Percentiles rank a stretch among this genome's conserved stretches.
These are phyloP conservation scores for Triadica sebifera DNA, from an alignment of 345 rosid genomes.

Conservation along the genomic window DNA sequence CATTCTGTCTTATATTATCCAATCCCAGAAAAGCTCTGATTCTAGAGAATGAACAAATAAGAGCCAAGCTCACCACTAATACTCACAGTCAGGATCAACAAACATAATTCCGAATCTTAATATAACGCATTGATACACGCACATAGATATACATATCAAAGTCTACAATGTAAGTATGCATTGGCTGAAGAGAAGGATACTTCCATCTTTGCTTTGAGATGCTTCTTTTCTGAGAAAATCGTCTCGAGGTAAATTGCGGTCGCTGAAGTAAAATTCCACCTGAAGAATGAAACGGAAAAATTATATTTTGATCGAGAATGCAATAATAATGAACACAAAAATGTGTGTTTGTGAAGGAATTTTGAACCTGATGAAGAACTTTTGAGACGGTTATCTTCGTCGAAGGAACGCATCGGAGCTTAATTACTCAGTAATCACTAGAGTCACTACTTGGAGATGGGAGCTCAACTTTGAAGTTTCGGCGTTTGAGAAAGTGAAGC, in stretches of 20 bases:
- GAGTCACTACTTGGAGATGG: too few species aligned
- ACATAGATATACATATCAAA: not conserved
- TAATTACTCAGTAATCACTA: too few species aligned
- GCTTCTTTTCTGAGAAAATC: conserved; percentile 27
- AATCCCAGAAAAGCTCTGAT: conserved; percentile 39
- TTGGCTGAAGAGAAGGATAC: conserved; percentile 30
- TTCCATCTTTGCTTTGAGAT: conserved; percentile 32
- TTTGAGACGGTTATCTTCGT: conserved; percentile 11
- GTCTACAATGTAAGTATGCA: not conserved
- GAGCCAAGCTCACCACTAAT: conserved; percentile 42
- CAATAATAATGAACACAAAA: not conserved
- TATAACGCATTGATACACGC: too few species aligned
- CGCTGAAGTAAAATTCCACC: conserved; percentile 47
- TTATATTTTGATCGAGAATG: not conserved
- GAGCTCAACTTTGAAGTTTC: not conserved
- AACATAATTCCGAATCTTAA: not conserved
- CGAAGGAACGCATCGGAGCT: conserved; percentile 4
- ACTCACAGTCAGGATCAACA: conserved; percentile 16
- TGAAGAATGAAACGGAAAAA: not conserved
- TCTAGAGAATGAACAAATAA: conserved; percentile 45
- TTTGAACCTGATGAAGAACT: conserved; percentile 7
- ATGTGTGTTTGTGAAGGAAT: not conserved
- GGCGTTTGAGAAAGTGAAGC: too few species aligned
- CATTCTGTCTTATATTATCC: conserved; percentile 26
- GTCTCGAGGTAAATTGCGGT: conserved; percentile 38